Evolutionary conservation across 306 rosid species (phyloP).

Genomic region (Fragaria vesca): DNA sequence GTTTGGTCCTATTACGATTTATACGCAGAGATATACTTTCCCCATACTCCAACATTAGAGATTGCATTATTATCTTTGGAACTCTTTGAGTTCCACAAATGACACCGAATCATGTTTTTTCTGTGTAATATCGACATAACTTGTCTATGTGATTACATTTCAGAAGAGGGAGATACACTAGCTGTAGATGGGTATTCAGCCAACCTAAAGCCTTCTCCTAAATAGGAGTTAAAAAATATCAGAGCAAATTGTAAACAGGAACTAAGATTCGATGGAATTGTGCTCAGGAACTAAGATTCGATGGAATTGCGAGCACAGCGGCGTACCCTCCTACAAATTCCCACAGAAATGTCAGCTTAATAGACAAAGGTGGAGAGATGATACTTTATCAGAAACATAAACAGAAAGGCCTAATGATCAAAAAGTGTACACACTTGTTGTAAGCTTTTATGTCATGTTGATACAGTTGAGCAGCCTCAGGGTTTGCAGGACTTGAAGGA

Average conservation of each 20-base stretch:
- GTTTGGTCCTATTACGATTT: not conserved
- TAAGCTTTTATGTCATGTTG: slow-evolving; percentile 33
- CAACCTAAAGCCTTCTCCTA: slow-evolving; percentile 2
- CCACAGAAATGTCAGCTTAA: not conserved
- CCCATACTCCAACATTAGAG: not conserved
- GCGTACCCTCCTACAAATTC: slow-evolving; percentile 35
- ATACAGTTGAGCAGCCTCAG: slow-evolving; percentile 32
- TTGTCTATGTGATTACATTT: slow-evolving; percentile 9
- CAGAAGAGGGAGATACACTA: slow-evolving; percentile 12
- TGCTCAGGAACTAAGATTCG: slow-evolving; percentile 22
- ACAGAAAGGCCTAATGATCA: not conserved
- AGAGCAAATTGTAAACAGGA: not conserved
- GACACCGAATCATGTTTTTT: not conserved
- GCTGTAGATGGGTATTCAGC: not conserved
- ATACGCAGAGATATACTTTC: not conserved
- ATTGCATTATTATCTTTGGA: not conserved
- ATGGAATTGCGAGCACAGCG: slow-evolving; percentile 30
- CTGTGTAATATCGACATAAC: slow-evolving; percentile 8
- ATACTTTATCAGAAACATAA: not conserved
- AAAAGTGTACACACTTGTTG: slow-evolving; percentile 27
- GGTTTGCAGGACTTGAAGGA: slow-evolving; percentile 36
- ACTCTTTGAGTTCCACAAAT: slow-evolving; percentile 4
- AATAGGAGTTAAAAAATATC: not conserved
- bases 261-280: slow-evolving; percentile 11
- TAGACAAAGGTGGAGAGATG: not conserved